Evolutionary conservation across 2,329 filamentous ascomycete genomes (phyloP).

Genomic region (Alternaria alternata): DNA sequence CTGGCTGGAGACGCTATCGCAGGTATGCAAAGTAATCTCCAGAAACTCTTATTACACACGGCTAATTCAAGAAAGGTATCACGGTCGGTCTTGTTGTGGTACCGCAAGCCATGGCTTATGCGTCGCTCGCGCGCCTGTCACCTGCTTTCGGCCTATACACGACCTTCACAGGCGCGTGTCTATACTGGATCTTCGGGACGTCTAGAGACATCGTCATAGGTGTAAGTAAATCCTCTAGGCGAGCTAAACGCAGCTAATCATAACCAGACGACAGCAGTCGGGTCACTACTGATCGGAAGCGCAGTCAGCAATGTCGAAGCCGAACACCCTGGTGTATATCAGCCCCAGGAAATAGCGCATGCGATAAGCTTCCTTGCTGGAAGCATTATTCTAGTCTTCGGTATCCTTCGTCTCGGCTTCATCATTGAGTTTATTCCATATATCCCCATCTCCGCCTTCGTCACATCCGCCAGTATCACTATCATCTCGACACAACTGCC

Average conservation of each 20-base stretch:
- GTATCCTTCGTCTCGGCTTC: conserved; percentile 82
- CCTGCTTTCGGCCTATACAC: conserved; percentile 88
- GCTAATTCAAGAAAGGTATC: conserved; percentile 45
- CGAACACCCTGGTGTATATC: conserved; percentile 64
- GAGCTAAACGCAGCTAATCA: conserved; percentile 6
- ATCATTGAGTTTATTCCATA: conserved; percentile 93
- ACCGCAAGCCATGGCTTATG: conserved; percentile 95
- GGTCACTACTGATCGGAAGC: conserved; percentile 86
- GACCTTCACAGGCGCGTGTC: conserved; percentile 90
- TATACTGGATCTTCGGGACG: conserved; percentile 97
- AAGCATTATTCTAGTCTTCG: conserved; percentile 78
- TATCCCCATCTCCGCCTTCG: conserved; percentile 90
- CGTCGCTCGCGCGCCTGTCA: conserved; percentile 76
- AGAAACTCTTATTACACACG: not conserved
- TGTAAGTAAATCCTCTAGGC: conserved; percentile 60
- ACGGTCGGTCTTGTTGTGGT: conserved; percentile 82
- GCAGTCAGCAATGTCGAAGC: conserved; percentile 72
- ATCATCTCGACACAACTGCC: conserved; percentile 86
- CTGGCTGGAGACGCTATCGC: conserved; percentile 42
- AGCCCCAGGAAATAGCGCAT: conserved; percentile 75
- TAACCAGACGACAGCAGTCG: conserved; percentile 83
- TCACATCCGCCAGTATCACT: conserved; percentile 93
- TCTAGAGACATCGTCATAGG: conserved; percentile 98
- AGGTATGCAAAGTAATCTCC: conserved; percentile 21
- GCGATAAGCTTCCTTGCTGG: conserved; percentile 81